Base-by-base conservation (phyloP, 345 rosid species). In the Ailanthus altissimus region DNA sequence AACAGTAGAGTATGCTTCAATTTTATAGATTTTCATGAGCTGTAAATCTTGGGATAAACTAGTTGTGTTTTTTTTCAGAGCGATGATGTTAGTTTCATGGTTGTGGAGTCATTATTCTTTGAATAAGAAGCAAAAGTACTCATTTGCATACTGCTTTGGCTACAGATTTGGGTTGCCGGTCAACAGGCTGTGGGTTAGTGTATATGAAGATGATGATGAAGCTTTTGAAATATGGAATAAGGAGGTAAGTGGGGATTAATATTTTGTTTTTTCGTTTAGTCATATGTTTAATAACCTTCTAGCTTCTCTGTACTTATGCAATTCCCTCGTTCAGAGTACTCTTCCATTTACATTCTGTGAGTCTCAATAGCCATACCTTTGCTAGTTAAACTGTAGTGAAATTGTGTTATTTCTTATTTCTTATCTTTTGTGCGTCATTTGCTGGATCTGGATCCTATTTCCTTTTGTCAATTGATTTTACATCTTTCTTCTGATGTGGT, bases 161-260 rank as follows among this genome's bases (percentile, higher is more conserved):
- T 15, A 49, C 82, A 91, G 96, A 80, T 90, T 89, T 84, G 90
- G 89, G 28, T 73, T 95, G 79, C 90, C 89, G 66, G 86, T 79
- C 82, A 81, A 90, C 67, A 89, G 92, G 82, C 76, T 95, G 80
- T 95, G 97, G 98, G 80, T 95, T 60, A 93, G 98, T 75, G 84
- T 95, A 65, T 93, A 85, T 38, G 84, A 93, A 84, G 96, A 93
- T 46, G 99, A 95, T 68, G 91, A 93, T 81, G 99, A 95, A 84
- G 88, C 97, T 54, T 91, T 91, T 78, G 85, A 95, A 62, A 90
- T 92, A 77, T 95, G 99, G 98, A 89, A 85, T 67, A 77, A 88
- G 23, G 94, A 95, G 90, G 97, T 90, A 58, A 84, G 73, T 13
- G 26, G 72, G 45, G 67, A 16, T 36, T 62, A 32, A 1, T 32